Base-by-base conservation (phyloP, 441 rosid genomes). In the Sinapis alba region DNA sequence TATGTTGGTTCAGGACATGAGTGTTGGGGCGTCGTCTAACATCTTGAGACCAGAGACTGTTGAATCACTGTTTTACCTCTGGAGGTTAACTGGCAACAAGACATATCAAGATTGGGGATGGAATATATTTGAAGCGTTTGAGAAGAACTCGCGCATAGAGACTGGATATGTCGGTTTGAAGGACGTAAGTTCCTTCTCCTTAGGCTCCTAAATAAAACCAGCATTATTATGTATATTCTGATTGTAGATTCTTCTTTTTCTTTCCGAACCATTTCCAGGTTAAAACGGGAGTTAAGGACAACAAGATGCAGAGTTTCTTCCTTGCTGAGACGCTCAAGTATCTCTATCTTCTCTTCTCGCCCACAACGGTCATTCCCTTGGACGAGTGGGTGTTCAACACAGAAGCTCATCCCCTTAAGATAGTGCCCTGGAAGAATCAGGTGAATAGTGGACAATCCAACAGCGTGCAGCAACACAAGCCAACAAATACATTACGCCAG, bases 301-400 rank as follows among this genome's bases (percentile, higher is more conserved):
- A 96, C 79, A 91, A 81, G 95, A 93, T 93, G 97, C 98, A 93
- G 74, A 96, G 97, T 83, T 96, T 96, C 87, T 93, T 91, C 78
- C 92, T 93, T 0, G 98, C 98, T 0, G 99, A 96, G 86, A 96
- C 97, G 13, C 90, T 96, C 6, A 93, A 96, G 74, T 96, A 96
- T 80, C 79, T 93, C 0, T 96, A 96, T 75, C 98, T 93, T 43
- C 89, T 96, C 28, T 96, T 91, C 78, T 89, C 99, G 6, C 99
- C 99, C 3, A 51, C 97, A 19, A 74, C 97, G 0, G 96, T 91
- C 11, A 85, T 96, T 66, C 62, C 99, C 9, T 74, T 93, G 47
- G 97, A 96, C 34, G 97, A 96, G 75, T 93, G 99, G 98, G 99
- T 93, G 15, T 93, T 96, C 71, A 96, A 96, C 85, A 93, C 99